Conservation (phyloP, 2,329 filamentous ascomycete species). For the Myriosclerotinia scirpicola region DNA sequence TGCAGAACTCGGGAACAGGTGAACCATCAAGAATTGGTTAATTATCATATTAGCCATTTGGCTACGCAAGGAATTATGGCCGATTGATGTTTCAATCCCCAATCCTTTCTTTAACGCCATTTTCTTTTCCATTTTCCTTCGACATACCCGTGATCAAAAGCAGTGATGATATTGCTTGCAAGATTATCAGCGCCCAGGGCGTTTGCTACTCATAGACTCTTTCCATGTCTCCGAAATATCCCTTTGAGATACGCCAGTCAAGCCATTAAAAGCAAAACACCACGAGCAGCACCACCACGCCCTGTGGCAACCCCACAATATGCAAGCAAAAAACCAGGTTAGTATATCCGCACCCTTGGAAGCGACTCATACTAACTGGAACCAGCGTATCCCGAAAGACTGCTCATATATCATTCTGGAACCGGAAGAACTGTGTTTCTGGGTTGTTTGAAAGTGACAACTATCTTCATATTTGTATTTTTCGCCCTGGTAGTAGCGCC, state of each 20-base stretch:
- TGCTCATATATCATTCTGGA: constrained; percentile 76
- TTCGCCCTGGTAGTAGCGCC: constrained; percentile 64
- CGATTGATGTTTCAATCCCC: neutral
- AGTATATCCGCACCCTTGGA: neutral
- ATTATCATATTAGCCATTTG: neutral
- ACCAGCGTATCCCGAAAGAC: constrained; percentile 53
- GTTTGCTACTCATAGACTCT: neutral
- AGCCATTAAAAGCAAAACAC: neutral
- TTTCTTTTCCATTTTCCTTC: neutral
- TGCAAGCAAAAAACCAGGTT: constrained; percentile 21
- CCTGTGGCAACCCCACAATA: constrained; percentile 15
- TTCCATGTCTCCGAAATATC: neutral
- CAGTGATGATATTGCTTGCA: constrained; percentile 11
- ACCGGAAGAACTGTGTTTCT: constrained; percentile 65
- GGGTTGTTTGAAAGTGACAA: constrained; percentile 68
- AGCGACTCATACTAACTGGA: neutral
- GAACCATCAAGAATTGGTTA: neutral
- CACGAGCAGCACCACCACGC: neutral
- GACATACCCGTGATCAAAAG: neutral
- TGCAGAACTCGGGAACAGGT: neutral
- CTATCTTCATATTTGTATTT: constrained; percentile 66
- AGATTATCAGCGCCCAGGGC: neutral
- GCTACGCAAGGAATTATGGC: neutral
- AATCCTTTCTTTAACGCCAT: neutral
- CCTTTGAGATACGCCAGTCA: neutral